phyloP scores from a whole-genome alignment of 176 grass and related monocot species.

The Chloris gayana region DNA sequence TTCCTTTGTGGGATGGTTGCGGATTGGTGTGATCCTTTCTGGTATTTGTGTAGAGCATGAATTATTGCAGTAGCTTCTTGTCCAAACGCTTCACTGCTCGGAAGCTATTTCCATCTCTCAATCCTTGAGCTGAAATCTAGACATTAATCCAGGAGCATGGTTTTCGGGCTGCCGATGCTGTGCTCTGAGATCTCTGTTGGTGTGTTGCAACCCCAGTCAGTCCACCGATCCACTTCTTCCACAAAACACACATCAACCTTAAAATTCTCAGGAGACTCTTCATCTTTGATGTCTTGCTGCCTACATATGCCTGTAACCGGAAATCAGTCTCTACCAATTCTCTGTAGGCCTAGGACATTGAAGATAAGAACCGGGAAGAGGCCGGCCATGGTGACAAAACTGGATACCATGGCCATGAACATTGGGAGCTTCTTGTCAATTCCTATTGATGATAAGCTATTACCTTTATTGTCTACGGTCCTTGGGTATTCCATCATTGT shows the following conservation, averaged over 20 bases:
- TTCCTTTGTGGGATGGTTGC: constrained; percentile 25
- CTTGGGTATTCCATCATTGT: constrained; percentile 79
- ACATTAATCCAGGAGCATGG: constrained; percentile 19
- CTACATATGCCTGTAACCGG: neutral
- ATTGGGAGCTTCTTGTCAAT: constrained; percentile 47
- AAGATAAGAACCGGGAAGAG: constrained; percentile 28
- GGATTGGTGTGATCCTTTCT: constrained; percentile 27
- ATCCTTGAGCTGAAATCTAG: neutral
- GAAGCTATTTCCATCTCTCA: constrained; percentile 9
- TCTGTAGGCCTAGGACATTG: neutral
- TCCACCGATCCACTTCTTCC: neutral
- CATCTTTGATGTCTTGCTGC: constrained; percentile 21
- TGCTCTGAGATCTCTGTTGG: neutral
- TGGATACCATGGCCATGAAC: constrained; percentile 56
- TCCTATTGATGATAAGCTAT: constrained; percentile 30
- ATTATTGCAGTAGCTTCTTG: neutral
- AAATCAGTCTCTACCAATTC: neutral
- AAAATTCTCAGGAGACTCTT: constrained; percentile 17
- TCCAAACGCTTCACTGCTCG: constrained; percentile 11
- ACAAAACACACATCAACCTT: neutral
- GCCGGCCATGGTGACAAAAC: constrained; percentile 26
- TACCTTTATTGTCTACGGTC: constrained; percentile 70
- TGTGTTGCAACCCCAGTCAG: neutral
- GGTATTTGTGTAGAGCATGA: constrained; percentile 28
- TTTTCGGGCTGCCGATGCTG: neutral